Evolutionary conservation across 148 eudicot genomes (phyloP).

Genomic region (Fagopyrum esculentum): DNA sequence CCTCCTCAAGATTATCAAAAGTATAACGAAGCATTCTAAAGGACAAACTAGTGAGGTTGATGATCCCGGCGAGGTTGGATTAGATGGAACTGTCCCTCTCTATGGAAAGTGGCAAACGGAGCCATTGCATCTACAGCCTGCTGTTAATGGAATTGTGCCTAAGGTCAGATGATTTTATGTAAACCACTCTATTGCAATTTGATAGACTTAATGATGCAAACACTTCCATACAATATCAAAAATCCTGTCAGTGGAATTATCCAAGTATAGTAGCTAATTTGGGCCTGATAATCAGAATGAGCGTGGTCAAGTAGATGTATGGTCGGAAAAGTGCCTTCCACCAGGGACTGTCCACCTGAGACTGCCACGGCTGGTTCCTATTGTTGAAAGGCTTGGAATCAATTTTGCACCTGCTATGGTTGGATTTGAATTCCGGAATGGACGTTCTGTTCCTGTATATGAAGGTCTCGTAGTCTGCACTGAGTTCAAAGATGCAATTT

Average conservation of each 20-base stretch:
- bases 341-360: conserved; percentile 95
- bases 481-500: conserved; percentile 68
- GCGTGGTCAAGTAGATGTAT: conserved; percentile 95
- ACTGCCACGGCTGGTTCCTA: conserved; percentile 61
- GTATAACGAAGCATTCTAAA: conserved; percentile 43
- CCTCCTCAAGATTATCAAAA: conserved; percentile 45
- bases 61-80: conserved; percentile 35
- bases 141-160: conserved; percentile 90
- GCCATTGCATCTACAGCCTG: conserved; percentile 66
- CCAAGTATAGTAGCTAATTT: neutral
- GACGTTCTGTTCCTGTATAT: conserved; percentile 70
- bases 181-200: neutral
- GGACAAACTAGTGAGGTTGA: conserved; percentile 36
- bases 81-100: conserved; percentile 44
- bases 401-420: conserved; percentile 98
- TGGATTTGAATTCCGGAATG: conserved; percentile 91
- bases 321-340: conserved; percentile 99
- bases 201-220: neutral
- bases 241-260: neutral
- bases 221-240: neutral
- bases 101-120: conserved; percentile 98
- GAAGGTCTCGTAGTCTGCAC: conserved; percentile 93
- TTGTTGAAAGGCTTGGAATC: conserved; percentile 69
- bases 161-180: conserved; percentile 37
- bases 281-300: conserved; percentile 52